Evolutionary conservation across 768 basidiomycete genomes (phyloP).

Genomic region (Sarcodon sp.): DNA sequence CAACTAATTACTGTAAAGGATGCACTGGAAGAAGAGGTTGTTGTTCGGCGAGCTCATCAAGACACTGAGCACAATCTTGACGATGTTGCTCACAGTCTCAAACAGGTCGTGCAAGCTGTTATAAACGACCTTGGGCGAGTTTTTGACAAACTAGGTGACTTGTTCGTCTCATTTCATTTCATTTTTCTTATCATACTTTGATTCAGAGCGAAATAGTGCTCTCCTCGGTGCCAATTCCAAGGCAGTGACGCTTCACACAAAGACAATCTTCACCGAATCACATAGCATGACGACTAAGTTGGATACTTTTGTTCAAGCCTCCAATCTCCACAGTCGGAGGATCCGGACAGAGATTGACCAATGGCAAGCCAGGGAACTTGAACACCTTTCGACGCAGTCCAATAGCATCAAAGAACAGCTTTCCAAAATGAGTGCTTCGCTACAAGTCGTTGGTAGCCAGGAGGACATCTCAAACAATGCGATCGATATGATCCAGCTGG

Average conservation of each 20-base stretch:
- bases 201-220: conserved; percentile 58
- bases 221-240: conserved; percentile 53
- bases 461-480: conserved; percentile 43
- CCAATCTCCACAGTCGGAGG: conserved; percentile 36
- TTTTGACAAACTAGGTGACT: conserved; percentile 75
- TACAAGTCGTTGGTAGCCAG: conserved; percentile 41
- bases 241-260: conserved; percentile 50
- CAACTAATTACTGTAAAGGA: conserved; percentile 46
- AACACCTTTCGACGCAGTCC: conserved; percentile 35
- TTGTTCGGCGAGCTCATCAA: conserved; percentile 69
- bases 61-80: conserved; percentile 61
- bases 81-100: conserved; percentile 58
- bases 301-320: conserved; percentile 44
- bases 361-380: conserved; percentile 43
- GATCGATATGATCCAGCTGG: conserved; percentile 29
- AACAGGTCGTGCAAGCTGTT: conserved; percentile 51
- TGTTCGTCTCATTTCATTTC: neutral
- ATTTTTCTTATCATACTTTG: conserved; percentile 3
- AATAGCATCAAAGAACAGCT: conserved; percentile 46
- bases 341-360: conserved; percentile 44
- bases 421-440: conserved; percentile 33
- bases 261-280: conserved; percentile 40
- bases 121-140: conserved; percentile 56
- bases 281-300: conserved; percentile 43
- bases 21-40: conserved; percentile 66